Evolutionary conservation across 2,329 filamentous ascomycete species (phyloP), one percentile per base, ranked within the genome.

Genomic region (Aaosphaeria pasadenensis): DNA sequence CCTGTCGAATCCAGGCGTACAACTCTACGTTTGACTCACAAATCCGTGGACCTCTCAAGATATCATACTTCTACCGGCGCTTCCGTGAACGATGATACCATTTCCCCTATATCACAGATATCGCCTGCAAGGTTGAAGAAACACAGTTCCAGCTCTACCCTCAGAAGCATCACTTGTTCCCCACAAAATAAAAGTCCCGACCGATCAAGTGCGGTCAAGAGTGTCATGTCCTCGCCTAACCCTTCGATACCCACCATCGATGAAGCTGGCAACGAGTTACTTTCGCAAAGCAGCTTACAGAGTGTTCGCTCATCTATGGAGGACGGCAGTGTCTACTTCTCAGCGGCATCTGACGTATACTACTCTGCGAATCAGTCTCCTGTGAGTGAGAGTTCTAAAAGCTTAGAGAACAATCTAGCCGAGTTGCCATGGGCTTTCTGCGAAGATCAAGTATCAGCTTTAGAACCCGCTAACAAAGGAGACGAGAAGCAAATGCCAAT

Each of bases 321-420:
- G 1, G 50, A 48, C n/a, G 57, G 55, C 17, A 49, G 47, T 4
- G 49, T 57, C 11, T 64, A 56, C 17, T 47, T 57, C 17, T 24
- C 17, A 24, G 17, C 17, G 17, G 17, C 17, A 24, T 24, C 17
- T 24, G 17, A 24, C 17, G 17, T 24, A 24, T 24, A 24, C 17
- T 24, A 24, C 42, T 58, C 58, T 48, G 60, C 57, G 28, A 46
- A 52, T 9, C 53, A 51, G 29, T 66, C 64, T 42, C 60, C 60
- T 47, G 64, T 68, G 59, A 68, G 64, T 54, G 42, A 42, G 46
- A 62, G 55, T 49, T 35, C 50, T 51, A 50, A 44, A 42, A 49
- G 47, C 44, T 24, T 24, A 24, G 17, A 24, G 17, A 24, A 24
- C 33, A 9, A 9, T 36, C 7, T 36, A 36, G 33, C 33, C 61